Conservation (phyloP, 2,329 filamentous ascomycete genomes). For the Talaromyces albobiverticillius region DNA sequence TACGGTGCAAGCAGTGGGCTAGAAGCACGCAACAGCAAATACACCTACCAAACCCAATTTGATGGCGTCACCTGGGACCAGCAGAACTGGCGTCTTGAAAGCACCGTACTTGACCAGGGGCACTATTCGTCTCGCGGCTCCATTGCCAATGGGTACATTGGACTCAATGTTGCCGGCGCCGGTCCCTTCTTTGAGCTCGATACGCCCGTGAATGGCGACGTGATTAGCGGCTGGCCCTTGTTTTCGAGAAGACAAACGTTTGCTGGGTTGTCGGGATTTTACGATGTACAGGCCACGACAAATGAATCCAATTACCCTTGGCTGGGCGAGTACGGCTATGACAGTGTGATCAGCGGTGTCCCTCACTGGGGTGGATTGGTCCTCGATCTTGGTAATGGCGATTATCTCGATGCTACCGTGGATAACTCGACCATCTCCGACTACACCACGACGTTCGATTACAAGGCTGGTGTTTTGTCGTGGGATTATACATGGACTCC, state of each 20-base stretch:
- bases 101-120: conserved; percentile 53
- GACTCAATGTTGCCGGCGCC: conserved; percentile 61
- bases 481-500: conserved; percentile 69
- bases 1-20: not conserved
- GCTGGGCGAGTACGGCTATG: conserved; percentile 66
- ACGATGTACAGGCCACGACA: conserved; percentile 56
- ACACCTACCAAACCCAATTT: conserved; percentile 41
- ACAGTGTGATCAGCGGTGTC: conserved; percentile 68
- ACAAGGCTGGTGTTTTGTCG: conserved; percentile 59
- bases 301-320: conserved; percentile 65
- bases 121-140: conserved; percentile 61
- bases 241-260: conserved; percentile 63
- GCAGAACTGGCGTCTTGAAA: conserved; percentile 55
- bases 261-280: conserved; percentile 67
- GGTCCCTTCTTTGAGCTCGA: conserved; percentile 64
- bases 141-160: conserved; percentile 63
- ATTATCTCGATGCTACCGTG: conserved; percentile 60
- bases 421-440: conserved; percentile 57
- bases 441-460: conserved; percentile 61
- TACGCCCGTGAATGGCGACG: conserved; percentile 47
- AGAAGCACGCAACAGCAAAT: conserved; percentile 4
- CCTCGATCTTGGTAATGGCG: conserved; percentile 53
- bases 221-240: conserved; percentile 66
- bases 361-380: conserved; percentile 65
- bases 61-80: conserved; percentile 58